Percentiles rank a stretch among this genome's conserved stretches.
Evolutionary conservation across 306 rosid genomes (phyloP).

Genomic region (Myrica gale): DNA sequence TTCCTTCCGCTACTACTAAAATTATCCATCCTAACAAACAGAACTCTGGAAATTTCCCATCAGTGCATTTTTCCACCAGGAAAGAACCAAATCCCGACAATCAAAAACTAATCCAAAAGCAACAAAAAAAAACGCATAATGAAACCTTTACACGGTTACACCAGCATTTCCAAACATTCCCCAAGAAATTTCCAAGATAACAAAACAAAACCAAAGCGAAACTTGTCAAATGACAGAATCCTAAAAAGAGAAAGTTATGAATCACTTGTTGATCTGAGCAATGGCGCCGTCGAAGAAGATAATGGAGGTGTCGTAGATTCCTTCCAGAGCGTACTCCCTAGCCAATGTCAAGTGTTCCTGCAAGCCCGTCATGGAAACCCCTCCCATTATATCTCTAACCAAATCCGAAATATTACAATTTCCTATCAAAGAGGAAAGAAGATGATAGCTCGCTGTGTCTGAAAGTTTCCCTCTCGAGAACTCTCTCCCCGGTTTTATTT

Average conservation of each 20-base stretch:
- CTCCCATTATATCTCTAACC: slow-evolving; percentile 42
- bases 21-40: not conserved
- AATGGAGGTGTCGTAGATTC: slow-evolving; percentile 81
- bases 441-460: not conserved
- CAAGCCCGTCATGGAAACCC: slow-evolving; percentile 65
- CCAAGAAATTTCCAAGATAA: slow-evolving; percentile 6
- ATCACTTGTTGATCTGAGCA: slow-evolving; percentile 97
- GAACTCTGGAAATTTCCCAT: not conserved
- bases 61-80: not conserved
- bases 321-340: slow-evolving; percentile 92
- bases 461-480: not conserved
- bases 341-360: slow-evolving; percentile 94
- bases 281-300: slow-evolving; percentile 96
- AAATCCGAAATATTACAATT: not conserved
- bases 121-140: not conserved
- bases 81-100: not conserved
- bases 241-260: not conserved
- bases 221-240: not conserved
- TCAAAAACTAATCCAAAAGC: not conserved
- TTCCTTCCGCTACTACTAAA: not conserved
- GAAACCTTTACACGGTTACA: not conserved
- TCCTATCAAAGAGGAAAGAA: slow-evolving; percentile 3
- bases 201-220: not conserved
- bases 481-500: not conserved
- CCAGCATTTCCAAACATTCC: slow-evolving; percentile 3